Evolutionary conservation across 306 rosid genomes (phyloP), one percentile per base, ranked within the genome.

Genomic region (Neltuma alba): DNA sequence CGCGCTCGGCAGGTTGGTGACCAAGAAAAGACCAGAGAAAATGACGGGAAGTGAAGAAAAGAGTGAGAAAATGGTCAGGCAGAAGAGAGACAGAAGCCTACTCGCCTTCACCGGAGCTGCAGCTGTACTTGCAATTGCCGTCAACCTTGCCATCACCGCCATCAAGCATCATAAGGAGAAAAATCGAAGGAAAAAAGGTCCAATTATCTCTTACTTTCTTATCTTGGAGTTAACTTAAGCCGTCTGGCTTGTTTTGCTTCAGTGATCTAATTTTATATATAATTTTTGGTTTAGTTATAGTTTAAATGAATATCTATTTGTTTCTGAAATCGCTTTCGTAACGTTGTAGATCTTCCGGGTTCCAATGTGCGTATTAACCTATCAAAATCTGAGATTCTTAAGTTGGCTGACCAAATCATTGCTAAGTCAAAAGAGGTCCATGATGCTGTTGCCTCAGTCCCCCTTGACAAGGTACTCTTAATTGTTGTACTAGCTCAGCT

Each of bases 341-440:
- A 27, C 31, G 68, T 81, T 78, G 80, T 85, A 95, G 98, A 85
- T 89, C 94, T 92, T 82, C 96, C 80, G 3, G 96, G 94, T 81
- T 90, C 89, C 23, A 83, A 84, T 50, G 89, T 88, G 58, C 85
- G 85, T 28, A 83, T 87, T 60, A 84, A 88, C 84, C 81, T 92
- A 47, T 91, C 99, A 57, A 89, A 93, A 61, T 79, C 91, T 5
- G 94, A 92, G 90, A 91, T 95, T 89, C 86, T 89, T 71, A 93
- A 90, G 77, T 79, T 95, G 72, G 88, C 98, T 1, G 90, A 89
- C 38, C 88, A 84, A 87, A 88, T 91, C 72, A 86, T 93, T 76
- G 83, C 87, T 4, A 90, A 79, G 88, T 95, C 99, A 36, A 91
- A 90, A 38, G 78, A 88, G 84, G 96, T 93, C 76, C 88, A 95